phyloP scores from a whole-genome alignment of 306 rosid species.

The Psophocarpus tetragonolobus region DNA sequence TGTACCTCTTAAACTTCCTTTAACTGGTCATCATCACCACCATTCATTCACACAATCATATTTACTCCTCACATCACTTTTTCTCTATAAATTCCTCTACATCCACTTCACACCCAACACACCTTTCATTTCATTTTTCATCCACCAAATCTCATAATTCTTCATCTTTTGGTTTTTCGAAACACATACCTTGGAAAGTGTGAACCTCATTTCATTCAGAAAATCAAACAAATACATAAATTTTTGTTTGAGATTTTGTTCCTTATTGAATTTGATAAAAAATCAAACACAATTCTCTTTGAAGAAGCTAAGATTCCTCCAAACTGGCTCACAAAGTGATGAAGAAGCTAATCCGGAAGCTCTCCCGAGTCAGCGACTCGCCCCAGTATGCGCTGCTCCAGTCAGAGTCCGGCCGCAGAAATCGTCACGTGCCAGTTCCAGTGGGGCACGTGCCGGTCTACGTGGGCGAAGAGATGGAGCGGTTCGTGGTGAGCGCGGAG shows the following conservation, averaged over 20 bases:
- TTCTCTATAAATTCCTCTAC: constrained; percentile 31
- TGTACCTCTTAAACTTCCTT: constrained; percentile 52
- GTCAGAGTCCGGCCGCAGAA: constrained; percentile 31
- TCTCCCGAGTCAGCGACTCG: constrained; percentile 70
- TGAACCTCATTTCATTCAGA: no score
- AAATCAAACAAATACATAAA: no score
- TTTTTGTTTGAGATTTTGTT: no score
- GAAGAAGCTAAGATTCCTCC: no score
- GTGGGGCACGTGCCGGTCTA: constrained; percentile 82
- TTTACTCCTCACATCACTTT: neutral
- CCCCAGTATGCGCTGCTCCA: constrained; percentile 67
- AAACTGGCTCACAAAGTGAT: constrained; percentile 33
- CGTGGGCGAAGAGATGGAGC: constrained; percentile 89
- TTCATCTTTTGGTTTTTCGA: no score
- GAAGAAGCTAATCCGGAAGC: constrained; percentile 71
- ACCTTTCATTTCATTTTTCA: neutral
- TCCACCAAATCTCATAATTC: neutral
- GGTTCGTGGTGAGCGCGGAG: constrained; percentile 70
- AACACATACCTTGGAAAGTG: no score
- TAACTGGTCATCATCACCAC: neutral
- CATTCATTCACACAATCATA: neutral
- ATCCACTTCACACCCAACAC: constrained; percentile 32
- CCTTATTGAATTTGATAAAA: no score
- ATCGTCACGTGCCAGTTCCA: constrained; percentile 45
- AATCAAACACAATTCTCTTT: no score